Conservation (phyloP, 768 basidiomycete genomes). For the Leucogyrophana mollusca region DNA sequence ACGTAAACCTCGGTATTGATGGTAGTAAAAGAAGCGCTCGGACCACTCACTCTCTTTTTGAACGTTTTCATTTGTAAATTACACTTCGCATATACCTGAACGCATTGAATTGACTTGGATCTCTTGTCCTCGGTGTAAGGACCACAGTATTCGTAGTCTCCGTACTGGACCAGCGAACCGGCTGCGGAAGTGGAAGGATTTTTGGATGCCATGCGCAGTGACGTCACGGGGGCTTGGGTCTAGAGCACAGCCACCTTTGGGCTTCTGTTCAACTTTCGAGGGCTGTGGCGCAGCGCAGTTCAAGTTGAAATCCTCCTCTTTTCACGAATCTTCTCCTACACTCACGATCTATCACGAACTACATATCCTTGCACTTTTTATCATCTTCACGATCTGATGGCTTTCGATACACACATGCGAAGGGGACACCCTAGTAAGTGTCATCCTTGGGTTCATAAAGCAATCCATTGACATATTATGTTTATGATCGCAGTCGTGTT, state of each 20-base stretch:
- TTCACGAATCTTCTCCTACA: conserved; percentile 18
- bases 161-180: too few species aligned
- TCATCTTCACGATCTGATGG: conserved; percentile 26
- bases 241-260: conserved; percentile 18
- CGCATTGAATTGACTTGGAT: not conserved
- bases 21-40: not conserved
- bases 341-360: conserved; percentile 21
- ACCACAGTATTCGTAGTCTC: too few species aligned
- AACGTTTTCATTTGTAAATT: conserved; percentile 17
- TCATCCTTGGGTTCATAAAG: not conserved
- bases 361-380: conserved; percentile 9
- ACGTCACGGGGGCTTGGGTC: conserved; percentile 9
- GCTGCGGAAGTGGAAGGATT: too few species aligned
- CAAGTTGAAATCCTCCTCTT: conserved; percentile 2
- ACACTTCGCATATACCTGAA: conserved; percentile 7
- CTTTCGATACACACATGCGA: conserved; percentile 40
- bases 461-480: conserved; percentile 4
- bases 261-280: conserved; percentile 21
- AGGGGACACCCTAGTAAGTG: conserved; percentile 56
- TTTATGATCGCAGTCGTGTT: conserved; percentile 45
- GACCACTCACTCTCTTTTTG: conserved; percentile 2
- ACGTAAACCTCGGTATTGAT: conserved; percentile 4
- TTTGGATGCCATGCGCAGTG: conserved; percentile 17
- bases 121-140: too few species aligned
- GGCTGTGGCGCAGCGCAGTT: conserved; percentile 10